Percentiles rank a stretch among this genome's conserved stretches.
phyloP scores from a whole-genome alignment of 495 filamentous ascomycete species.

The Lindgomyces ingoldianus region DNA sequence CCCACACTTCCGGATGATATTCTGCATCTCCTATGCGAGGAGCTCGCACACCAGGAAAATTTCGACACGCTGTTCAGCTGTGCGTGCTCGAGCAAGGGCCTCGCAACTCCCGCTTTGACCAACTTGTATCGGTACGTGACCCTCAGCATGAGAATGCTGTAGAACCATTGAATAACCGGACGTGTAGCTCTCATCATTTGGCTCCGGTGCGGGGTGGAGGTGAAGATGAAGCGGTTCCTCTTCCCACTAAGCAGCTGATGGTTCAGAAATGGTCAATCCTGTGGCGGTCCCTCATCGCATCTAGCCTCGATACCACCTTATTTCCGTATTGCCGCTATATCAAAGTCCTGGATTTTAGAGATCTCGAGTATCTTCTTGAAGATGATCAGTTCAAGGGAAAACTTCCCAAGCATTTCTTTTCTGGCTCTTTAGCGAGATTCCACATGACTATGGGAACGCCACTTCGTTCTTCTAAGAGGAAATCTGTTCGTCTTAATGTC shows the following conservation, averaged over 20 bases:
- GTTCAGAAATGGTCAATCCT: constrained; percentile 59
- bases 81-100: constrained; percentile 51
- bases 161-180: neutral
- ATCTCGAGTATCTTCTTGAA: constrained; percentile 59
- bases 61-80: constrained; percentile 61
- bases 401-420: constrained; percentile 44
- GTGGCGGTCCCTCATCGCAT: constrained; percentile 71
- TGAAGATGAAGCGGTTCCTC: constrained; percentile 35
- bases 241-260: constrained; percentile 45
- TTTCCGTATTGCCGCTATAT: constrained; percentile 73
- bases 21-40: constrained; percentile 59
- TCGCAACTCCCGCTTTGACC: constrained; percentile 60
- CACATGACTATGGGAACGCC: constrained; percentile 17
- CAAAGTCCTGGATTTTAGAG: constrained; percentile 61
- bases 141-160: constrained; percentile 1
- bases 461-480: constrained; percentile 3
- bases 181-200: constrained; percentile 24
- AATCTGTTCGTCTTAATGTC: constrained; percentile 31
- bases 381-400: constrained; percentile 45
- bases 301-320: constrained; percentile 61
- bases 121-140: constrained; percentile 61
- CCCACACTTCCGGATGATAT: constrained; percentile 58
- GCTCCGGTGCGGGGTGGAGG: constrained; percentile 36
- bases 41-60: constrained; percentile 54
- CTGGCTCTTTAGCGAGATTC: constrained; percentile 39